Base-by-base conservation (phyloP, 306 rosid genomes). In the Quercus parvula region DNA sequence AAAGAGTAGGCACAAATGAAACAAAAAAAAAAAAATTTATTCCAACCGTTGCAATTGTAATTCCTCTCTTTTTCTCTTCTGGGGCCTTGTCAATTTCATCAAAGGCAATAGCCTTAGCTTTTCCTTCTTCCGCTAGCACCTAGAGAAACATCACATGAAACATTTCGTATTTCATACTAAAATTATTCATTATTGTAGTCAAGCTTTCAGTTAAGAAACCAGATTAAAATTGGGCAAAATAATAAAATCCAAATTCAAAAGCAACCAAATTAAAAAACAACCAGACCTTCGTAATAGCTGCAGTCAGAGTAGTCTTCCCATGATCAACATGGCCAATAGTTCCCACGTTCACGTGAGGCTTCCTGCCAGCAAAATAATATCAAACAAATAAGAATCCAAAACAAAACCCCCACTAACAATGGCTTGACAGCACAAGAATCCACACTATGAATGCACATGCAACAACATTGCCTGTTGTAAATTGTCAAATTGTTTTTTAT, bases 1-100 rank as follows among this genome's bases (percentile, higher is more conserved):
- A 73, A 75, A 57, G 49, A 61, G 73, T 71, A 55, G 56, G 46
- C 25, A 31, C 44, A 30, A 58, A 75, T 25, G 8, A 78, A 56
- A 44, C 5, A 51, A 79, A 4, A 11, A 70, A 71, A 71, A 78
- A 30, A 20, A 4, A 5, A 59, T 24, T 24, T 77, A 54, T 71
- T 24, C 91, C 31, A 76, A 96, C 98, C 90, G 99, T 93, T 15
- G 98, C 92, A 85, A 94, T 94, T 6, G 98, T 92, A 73, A 94
- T 94, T 83, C 98, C 98, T 90, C 98, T 90, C 88, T 89, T 94
- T 79, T 71, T 94, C 91, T 94, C 98, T 82, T 96, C 99, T 5
- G 99, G 99, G 46, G 98, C 99, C 89, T 96, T 96, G 79, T 96
- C 98, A 41, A 94, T 90, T 86, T 94, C 97, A 77, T 94, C 96